A percentile compares a stretch with the other conserved stretches of the same genome.
These are phyloP conservation scores for Periglandula ipomoeae DNA, from an alignment of 2,329 filamentous ascomycete species.

Conservation along the genomic window DNA sequence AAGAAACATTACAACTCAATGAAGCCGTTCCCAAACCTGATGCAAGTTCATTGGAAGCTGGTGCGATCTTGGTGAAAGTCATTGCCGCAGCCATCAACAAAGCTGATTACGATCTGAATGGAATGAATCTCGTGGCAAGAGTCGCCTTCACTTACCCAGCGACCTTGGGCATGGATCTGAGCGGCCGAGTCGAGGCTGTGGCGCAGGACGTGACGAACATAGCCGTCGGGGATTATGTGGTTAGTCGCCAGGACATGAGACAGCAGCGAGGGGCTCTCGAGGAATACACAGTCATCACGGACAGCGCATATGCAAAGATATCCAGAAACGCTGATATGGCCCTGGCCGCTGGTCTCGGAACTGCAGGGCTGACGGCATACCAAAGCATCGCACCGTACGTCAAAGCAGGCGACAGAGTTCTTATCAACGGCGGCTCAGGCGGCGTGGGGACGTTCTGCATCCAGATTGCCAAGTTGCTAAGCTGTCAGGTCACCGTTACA, in stretches of 20 bases:
- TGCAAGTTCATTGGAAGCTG: background rate
- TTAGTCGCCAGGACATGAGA: slow-evolving; percentile 25
- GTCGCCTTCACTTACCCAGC: slow-evolving; percentile 26
- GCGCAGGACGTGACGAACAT: slow-evolving; percentile 20
- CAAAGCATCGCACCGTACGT: slow-evolving; percentile 1
- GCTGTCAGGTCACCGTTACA: slow-evolving; percentile 50
- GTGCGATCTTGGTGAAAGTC: slow-evolving; percentile 32
- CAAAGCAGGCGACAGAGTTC: slow-evolving; percentile 40
- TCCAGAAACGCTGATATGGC: slow-evolving; percentile 15
- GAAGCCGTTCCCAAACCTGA: background rate
- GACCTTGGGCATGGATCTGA: slow-evolving; percentile 40
- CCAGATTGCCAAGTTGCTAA: slow-evolving; percentile 54
- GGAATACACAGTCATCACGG: slow-evolving; percentile 21
- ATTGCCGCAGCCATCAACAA: slow-evolving; percentile 36
- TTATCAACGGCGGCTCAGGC: slow-evolving; percentile 58
- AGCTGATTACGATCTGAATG: slow-evolving; percentile 39
- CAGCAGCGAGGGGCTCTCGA: slow-evolving; percentile 31
- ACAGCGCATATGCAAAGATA: slow-evolving; percentile 25
- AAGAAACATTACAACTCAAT: no score
- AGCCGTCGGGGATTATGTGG: slow-evolving; percentile 32
- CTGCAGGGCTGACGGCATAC: background rate
- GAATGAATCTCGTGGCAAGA: slow-evolving; percentile 28
- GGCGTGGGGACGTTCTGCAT: slow-evolving; percentile 53
- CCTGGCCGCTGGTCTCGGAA: background rate
- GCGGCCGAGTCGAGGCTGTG: slow-evolving; percentile 34